phyloP scores from a whole-genome alignment of 192 early-diverging fungal species.

The Linnemannia exigua region DNA sequence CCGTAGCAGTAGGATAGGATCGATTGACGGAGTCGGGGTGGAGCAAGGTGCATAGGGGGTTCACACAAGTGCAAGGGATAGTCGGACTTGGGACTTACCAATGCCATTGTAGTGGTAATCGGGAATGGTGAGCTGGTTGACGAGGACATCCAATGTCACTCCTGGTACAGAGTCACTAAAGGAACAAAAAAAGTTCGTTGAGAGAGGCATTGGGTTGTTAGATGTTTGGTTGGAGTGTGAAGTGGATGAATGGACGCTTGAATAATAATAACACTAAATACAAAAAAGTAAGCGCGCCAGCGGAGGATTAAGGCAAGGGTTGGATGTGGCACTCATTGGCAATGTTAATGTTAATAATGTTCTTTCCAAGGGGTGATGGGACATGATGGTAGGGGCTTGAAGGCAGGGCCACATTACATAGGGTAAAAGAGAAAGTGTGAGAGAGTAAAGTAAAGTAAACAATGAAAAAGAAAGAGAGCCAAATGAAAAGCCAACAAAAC shows the following conservation, averaged over 20 bases:
- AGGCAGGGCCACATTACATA: not conserved
- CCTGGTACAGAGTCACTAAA: constrained; percentile 45
- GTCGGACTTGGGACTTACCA: constrained; percentile 24
- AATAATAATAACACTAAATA: not conserved
- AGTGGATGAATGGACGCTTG: not conserved
- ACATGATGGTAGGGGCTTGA: no score
- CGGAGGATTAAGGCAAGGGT: not conserved
- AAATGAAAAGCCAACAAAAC: not conserved
- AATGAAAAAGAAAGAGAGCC: constrained; percentile 2
- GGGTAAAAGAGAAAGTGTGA: no score
- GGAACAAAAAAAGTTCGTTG: no score
- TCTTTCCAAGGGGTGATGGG: not conserved
- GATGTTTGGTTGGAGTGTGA: not conserved
- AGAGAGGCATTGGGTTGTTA: not conserved
- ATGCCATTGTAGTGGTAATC: constrained; percentile 33
- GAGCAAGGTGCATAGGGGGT: not conserved
- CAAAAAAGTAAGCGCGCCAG: not conserved
- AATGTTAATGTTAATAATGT: constrained; percentile 5
- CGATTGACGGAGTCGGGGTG: not conserved
- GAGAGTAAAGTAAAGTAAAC: no score
- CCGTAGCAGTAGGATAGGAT: not conserved
- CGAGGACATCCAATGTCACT: constrained; percentile 41
- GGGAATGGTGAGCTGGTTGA: constrained; percentile 44
- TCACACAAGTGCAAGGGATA: not conserved
- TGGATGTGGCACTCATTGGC: not conserved